Percentiles rank a stretch among this genome's conserved stretches.
These are phyloP conservation scores for Cytospora schulzeri DNA, from an alignment of 2,329 filamentous ascomycete genomes.

Conservation along the genomic window DNA sequence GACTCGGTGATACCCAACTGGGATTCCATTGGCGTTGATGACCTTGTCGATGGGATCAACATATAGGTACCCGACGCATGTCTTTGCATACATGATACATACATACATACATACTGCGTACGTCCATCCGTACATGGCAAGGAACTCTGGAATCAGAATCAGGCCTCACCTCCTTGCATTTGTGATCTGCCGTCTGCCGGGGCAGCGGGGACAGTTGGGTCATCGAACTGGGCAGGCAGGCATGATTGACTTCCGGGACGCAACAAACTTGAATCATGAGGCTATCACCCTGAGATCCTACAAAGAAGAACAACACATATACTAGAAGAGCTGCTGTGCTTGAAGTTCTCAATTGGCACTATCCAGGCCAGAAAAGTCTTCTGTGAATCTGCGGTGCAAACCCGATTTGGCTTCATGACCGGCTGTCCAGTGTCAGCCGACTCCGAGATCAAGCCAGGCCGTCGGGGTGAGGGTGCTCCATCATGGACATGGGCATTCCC, in stretches of 20 bases:
- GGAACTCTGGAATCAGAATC: background rate
- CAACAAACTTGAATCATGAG: conserved; percentile 20
- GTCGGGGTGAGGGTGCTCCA: conserved; percentile 24
- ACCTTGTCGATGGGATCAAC: background rate
- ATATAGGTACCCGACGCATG: background rate
- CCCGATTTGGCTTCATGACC: conserved; percentile 12
- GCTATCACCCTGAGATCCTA: background rate
- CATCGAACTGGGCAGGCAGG: conserved; percentile 4
- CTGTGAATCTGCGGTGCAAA: background rate
- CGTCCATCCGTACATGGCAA: background rate
- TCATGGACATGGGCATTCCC: conserved; percentile 25
- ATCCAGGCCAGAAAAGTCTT: conserved; percentile 2
- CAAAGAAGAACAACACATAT: background rate
- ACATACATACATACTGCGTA: background rate
- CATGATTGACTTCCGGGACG: conserved; percentile 20
- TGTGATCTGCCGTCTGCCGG: conserved; percentile 25
- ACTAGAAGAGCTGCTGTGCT: too few species aligned
- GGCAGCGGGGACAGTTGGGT: conserved; percentile 6
- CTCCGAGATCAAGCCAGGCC: conserved; percentile 17
- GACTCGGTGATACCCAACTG: background rate
- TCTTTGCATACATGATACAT: background rate
- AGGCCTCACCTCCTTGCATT: conserved; percentile 15
- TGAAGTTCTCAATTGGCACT: too few species aligned
- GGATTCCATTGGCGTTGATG: background rate
- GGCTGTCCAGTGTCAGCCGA: conserved; percentile 3